Conservation (phyloP, 2,329 filamentous ascomycete genomes). For the Metarhizium guizhouense region DNA sequence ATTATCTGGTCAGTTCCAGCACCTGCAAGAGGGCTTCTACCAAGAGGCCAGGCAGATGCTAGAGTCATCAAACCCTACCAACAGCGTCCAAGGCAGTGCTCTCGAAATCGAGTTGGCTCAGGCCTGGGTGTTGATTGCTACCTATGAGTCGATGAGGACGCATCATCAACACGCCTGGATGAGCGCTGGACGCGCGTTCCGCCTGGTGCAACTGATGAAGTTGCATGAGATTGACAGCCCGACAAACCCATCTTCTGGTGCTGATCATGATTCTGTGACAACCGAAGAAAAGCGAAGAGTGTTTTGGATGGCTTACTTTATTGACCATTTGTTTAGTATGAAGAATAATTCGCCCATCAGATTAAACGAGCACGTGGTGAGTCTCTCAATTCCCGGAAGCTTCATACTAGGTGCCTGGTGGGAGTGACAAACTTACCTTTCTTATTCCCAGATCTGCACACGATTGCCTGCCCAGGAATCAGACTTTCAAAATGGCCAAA, state of each 20-base stretch:
- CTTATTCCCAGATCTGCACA: slow-evolving; percentile 21
- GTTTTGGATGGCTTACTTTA: slow-evolving; percentile 30
- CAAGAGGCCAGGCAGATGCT: slow-evolving; percentile 5
- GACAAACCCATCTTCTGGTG: not conserved
- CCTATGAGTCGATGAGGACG: slow-evolving; percentile 27
- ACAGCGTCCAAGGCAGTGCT: not conserved
- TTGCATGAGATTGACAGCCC: slow-evolving; percentile 24
- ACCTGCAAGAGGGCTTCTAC: slow-evolving; percentile 7
- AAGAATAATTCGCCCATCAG: slow-evolving; percentile 20
- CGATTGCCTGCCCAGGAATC: slow-evolving; percentile 25
- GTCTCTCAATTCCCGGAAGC: not conserved
- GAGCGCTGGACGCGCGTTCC: slow-evolving; percentile 25
- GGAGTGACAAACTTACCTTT: not conserved
- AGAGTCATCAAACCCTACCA: slow-evolving; percentile 5
- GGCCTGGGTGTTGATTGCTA: slow-evolving; percentile 25
- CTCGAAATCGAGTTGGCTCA: slow-evolving; percentile 22
- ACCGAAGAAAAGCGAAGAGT: slow-evolving; percentile 25
- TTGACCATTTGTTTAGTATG: slow-evolving; percentile 27
- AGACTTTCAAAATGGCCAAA: slow-evolving; percentile 24
- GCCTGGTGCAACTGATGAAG: slow-evolving; percentile 25
- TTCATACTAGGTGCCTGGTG: not conserved
- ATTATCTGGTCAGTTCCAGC: slow-evolving; percentile 20
- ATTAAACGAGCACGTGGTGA: slow-evolving; percentile 19
- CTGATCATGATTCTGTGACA: slow-evolving; percentile 15
- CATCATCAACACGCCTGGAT: slow-evolving; percentile 25